Conservation (phyloP, 805 yeast species). For the Pichia eremophila region DNA sequence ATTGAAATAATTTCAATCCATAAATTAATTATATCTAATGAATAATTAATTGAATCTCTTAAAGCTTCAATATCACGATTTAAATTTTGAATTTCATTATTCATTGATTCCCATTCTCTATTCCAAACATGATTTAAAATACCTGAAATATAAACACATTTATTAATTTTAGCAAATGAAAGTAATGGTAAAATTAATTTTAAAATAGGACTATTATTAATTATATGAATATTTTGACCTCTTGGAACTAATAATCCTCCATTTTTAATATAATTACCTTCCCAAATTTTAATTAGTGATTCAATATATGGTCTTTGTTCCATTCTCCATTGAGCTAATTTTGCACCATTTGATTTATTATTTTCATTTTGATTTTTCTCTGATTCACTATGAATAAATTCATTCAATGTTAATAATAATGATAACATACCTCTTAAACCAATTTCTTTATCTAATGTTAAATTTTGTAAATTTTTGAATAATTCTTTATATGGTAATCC, state of each 20-base stretch:
- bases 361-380: slow-evolving; percentile 23
- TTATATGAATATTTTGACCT: slow-evolving; percentile 38
- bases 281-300: slow-evolving; percentile 58
- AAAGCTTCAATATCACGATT: slow-evolving; percentile 51
- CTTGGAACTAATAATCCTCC: slow-evolving; percentile 55
- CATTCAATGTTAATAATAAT: slow-evolving; percentile 57
- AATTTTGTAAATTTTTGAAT: slow-evolving; percentile 40
- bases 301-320: slow-evolving; percentile 51
- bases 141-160: slow-evolving; percentile 53
- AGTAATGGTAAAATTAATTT: slow-evolving; percentile 60
- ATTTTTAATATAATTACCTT: slow-evolving; percentile 46
- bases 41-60: slow-evolving; percentile 51
- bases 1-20: slow-evolving; percentile 70
- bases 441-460: slow-evolving; percentile 28
- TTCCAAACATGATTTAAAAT: slow-evolving; percentile 50
- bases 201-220: slow-evolving; percentile 45
- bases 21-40: slow-evolving; percentile 49
- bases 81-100: slow-evolving; percentile 36
- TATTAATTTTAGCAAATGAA: slow-evolving; percentile 57
- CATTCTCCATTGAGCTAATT: slow-evolving; percentile 57
- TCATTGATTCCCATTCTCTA: slow-evolving; percentile 65
- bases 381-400: slow-evolving; percentile 48
- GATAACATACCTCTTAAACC: slow-evolving; percentile 45
- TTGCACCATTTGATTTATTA: slow-evolving; percentile 29
- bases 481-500: slow-evolving; percentile 42